phyloP scores from a whole-genome alignment of 305 asterid species.

The Salvia sclarea region DNA sequence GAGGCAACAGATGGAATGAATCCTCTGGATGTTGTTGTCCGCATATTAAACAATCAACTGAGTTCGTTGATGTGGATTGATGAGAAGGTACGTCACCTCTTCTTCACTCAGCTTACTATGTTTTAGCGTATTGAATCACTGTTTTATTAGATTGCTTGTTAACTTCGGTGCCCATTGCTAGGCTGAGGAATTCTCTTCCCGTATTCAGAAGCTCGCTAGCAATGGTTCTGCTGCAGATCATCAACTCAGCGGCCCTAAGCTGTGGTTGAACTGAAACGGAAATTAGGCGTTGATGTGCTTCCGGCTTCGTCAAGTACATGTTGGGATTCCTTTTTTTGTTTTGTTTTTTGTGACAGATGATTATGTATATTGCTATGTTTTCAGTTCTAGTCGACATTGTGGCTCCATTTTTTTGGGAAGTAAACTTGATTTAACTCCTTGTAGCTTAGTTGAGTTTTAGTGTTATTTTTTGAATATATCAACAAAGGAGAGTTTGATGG shows the following conservation, averaged over 20 bases:
- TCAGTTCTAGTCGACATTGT: no score
- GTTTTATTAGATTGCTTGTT: neutral
- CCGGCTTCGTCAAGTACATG: neutral
- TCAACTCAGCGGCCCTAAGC: slow-evolving; percentile 52
- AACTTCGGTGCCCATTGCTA: slow-evolving; percentile 28
- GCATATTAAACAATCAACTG: slow-evolving; percentile 87
- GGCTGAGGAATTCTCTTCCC: slow-evolving; percentile 85
- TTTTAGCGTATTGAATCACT: neutral
- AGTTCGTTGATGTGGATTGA: slow-evolving; percentile 93
- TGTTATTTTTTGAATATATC: no score
- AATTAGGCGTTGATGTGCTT: no score
- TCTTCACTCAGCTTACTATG: slow-evolving; percentile 5
- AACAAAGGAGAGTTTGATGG: neutral
- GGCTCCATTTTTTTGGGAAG: no score
- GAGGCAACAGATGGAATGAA: slow-evolving; percentile 72
- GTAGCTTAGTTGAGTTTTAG: no score
- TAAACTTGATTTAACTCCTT: no score
- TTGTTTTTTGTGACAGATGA: neutral
- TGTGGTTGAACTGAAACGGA: slow-evolving; percentile 52
- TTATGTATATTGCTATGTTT: neutral
- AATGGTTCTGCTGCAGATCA: slow-evolving; percentile 63
- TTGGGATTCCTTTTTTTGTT: neutral
- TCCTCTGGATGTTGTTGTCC: slow-evolving; percentile 85
- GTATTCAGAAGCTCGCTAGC: slow-evolving; percentile 80
- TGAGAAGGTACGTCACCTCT: slow-evolving; percentile 81